Evolutionary conservation across 192 early-diverging fungal species (phyloP).

Genomic region (Coemansia sp.): DNA sequence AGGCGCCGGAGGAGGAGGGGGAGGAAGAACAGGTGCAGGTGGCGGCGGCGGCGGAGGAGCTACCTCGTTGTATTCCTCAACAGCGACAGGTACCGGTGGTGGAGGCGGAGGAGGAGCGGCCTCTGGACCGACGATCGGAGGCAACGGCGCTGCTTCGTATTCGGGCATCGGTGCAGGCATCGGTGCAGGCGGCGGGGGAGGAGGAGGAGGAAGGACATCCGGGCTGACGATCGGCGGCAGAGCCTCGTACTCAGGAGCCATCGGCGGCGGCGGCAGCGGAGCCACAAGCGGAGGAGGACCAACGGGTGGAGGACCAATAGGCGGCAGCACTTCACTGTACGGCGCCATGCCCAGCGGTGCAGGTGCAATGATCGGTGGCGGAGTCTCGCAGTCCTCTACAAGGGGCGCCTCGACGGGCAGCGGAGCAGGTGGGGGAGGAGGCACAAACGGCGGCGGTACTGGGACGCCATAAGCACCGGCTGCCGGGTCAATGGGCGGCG

Average conservation of each 20-base stretch:
- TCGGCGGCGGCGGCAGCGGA: conserved; percentile 14
- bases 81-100: conserved; percentile 15
- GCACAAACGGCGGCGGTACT: conserved; percentile 13
- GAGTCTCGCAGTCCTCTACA: conserved; percentile 32
- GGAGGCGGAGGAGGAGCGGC: conserved; percentile 13
- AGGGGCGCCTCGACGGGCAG: conserved; percentile 9
- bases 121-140: conserved; percentile 19
- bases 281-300: background rate
- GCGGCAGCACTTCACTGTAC: conserved; percentile 15
- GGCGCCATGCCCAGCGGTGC: conserved; percentile 15
- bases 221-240: conserved; percentile 13
- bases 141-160: conserved; percentile 5
- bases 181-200: background rate
- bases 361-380: conserved; percentile 3
- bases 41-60: conserved; percentile 1
- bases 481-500: conserved; percentile 8
- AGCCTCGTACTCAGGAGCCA: conserved; percentile 8
- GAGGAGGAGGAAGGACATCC: background rate
- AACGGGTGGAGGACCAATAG: background rate
- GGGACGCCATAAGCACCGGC: conserved; percentile 5
- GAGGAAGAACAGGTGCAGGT: no score
- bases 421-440: conserved; percentile 4
- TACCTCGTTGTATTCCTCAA: conserved; percentile 10
- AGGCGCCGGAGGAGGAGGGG: background rate
- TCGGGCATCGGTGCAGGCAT: background rate